Evolutionary conservation across 2,329 filamentous ascomycete species (phyloP).

Genomic region (Fusarium sp.): DNA sequence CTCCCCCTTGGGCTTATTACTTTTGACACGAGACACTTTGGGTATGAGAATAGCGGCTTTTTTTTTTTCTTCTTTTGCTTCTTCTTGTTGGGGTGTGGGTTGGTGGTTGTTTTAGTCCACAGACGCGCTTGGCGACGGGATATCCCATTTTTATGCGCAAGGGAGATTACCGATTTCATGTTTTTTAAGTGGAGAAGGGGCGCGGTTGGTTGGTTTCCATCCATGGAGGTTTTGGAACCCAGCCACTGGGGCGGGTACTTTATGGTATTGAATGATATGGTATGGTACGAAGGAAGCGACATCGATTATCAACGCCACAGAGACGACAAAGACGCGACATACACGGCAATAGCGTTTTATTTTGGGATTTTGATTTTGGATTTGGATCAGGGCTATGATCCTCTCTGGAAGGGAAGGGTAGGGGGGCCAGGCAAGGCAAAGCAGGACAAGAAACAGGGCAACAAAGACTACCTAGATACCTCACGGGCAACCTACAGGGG

Average conservation of each 20-base stretch:
- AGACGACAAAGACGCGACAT: slow-evolving; percentile 26
- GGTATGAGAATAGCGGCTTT: slow-evolving; percentile 36
- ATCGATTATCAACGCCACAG: slow-evolving; percentile 25
- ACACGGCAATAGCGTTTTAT: slow-evolving; percentile 36
- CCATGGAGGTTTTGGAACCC: background rate
- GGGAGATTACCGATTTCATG: slow-evolving; percentile 9
- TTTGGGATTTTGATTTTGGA: background rate
- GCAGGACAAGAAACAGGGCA: slow-evolving; percentile 10
- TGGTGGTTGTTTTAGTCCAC: slow-evolving; percentile 24
- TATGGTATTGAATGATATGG: background rate
- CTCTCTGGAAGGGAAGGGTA: background rate
- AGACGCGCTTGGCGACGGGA: slow-evolving; percentile 36
- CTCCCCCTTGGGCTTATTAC: slow-evolving; percentile 1
- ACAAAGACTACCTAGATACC: slow-evolving; percentile 24
- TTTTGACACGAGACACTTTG: slow-evolving; percentile 20
- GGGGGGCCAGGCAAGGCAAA: background rate
- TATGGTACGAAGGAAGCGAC: background rate
- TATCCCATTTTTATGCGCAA: slow-evolving; percentile 26
- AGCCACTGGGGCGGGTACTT: slow-evolving; percentile 18
- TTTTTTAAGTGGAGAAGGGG: slow-evolving; percentile 22
- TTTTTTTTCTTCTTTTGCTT: slow-evolving; percentile 8
- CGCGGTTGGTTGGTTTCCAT: background rate
- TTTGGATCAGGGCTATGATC: background rate
- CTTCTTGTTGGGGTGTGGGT: background rate
- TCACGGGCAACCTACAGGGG: slow-evolving; percentile 17